Evolutionary conservation across 2,329 filamentous ascomycete genomes (phyloP), one percentile per base, ranked within the genome.

Genomic region (Fonsecaea pugnacius): DNA sequence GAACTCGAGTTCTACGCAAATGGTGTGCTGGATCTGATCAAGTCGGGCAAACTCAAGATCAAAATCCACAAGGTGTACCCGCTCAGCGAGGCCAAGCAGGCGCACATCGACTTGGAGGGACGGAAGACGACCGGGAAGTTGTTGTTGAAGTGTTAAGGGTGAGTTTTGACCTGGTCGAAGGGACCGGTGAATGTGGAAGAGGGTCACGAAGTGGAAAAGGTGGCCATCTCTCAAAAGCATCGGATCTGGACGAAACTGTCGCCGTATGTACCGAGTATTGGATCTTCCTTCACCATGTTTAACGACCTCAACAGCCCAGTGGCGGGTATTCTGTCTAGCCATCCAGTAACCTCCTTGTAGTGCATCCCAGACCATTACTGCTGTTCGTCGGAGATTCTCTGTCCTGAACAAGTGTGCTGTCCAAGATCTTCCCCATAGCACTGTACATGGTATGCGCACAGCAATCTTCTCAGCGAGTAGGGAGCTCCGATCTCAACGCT

Each of bases 111-210:
- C 75, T 83, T 97, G 51, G 90, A 96, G 78, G 85, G 90, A 48
- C 83, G 92, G 71, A 91, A 89, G 81, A 95, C 91, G 1, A 91
- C 87, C 10, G 93, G 93, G 18, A 96, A 96, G 81, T 77, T 96
- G 67, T 75, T 97, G 62, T 76, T 96, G 72, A 88, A 88, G 78
- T 84, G 87, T 53, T 88, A 72, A 57, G 6, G 4, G 9, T 3
- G 3, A 8, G 12, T 6, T 27, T 48, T 48, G 43, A 10, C 12
- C 5, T 48, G 27, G 1, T 7, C 10, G 9, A 48, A 48, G 9
- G 18, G 18, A 27, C 3, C 18, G 24, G 16, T 16, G 43, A 48
- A 9, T 18, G 7, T 12, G 21, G 43, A 40, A 2, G 14, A n/a
- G 38, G 7, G 16, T n/a, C 9, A 48, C 3, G 24, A 3, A 5